Evolutionary conservation across 371 early-diverging fungal species (phyloP).

Genomic region (Catenaria anguillulae): DNA sequence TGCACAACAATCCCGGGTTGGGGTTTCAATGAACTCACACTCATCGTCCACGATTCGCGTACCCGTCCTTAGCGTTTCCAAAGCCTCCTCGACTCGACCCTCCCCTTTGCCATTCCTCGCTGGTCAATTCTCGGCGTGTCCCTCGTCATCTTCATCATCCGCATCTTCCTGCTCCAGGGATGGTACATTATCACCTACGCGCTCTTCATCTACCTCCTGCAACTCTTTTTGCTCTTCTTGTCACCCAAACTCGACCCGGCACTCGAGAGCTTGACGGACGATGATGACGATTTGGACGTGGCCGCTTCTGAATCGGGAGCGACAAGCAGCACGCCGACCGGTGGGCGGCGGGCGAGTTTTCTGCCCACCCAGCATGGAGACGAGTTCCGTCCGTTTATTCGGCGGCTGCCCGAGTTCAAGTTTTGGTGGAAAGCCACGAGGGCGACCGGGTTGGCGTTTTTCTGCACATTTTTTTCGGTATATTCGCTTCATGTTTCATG

Average conservation of each 20-base stretch:
- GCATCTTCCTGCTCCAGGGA: conserved; percentile 69
- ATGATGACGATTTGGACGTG: conserved; percentile 54
- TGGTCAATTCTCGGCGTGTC: conserved; percentile 54
- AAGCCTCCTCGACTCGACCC: conserved; percentile 54
- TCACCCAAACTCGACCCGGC: conserved; percentile 93
- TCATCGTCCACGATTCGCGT: no score
- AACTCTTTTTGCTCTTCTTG: conserved; percentile 84
- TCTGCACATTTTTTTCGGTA: conserved; percentile 62
- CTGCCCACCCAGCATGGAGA: conserved; percentile 26
- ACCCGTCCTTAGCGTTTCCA: conserved; percentile 39
- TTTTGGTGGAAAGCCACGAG: conserved; percentile 87
- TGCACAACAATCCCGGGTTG: no score
- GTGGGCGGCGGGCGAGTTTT: background rate
- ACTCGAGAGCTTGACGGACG: conserved; percentile 46
- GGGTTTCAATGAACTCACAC: no score
- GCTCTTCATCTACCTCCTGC: conserved; percentile 85
- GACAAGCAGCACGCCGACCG: background rate
- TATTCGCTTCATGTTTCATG: background rate
- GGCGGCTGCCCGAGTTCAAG: conserved; percentile 98
- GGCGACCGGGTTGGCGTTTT: conserved; percentile 57
- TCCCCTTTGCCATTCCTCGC: conserved; percentile 54
- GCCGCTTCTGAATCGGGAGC: conserved; percentile 16
- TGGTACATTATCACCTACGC: conserved; percentile 88
- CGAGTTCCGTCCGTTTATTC: conserved; percentile 95
- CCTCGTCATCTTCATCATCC: conserved; percentile 54